phyloP scores from a whole-genome alignment of 345 rosid species.

The Pseudoturritis turrita region DNA sequence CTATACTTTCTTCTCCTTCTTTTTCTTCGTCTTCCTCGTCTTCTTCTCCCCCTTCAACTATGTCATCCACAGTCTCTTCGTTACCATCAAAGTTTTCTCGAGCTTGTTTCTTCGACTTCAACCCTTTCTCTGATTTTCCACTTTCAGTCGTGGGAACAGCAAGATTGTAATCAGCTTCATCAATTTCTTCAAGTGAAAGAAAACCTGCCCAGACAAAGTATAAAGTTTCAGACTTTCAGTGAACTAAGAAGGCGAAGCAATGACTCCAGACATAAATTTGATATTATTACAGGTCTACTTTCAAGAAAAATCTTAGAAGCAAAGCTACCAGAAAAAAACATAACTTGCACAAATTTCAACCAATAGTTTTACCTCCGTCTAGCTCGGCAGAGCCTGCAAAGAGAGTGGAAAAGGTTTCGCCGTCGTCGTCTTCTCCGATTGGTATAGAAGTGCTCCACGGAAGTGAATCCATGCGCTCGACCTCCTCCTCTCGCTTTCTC shows the following conservation, averaged over 20 bases:
- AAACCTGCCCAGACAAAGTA: conserved; percentile 46
- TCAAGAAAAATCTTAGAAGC: not conserved
- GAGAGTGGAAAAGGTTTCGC: conserved; percentile 44
- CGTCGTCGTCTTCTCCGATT: conserved; percentile 38
- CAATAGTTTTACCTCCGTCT: conserved; percentile 57
- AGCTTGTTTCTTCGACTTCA: conserved; percentile 34
- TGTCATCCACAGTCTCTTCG: conserved; percentile 28
- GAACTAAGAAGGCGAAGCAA: not conserved
- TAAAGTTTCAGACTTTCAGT: conserved; percentile 1
- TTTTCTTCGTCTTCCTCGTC: not conserved
- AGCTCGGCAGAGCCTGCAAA: conserved; percentile 59
- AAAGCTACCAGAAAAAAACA: not conserved
- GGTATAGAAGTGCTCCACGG: conserved; percentile 55
- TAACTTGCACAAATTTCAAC: not conserved
- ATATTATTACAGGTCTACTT: not conserved
- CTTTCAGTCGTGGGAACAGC: conserved; percentile 34
- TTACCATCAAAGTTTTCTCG: conserved; percentile 26
- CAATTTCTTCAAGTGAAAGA: conserved; percentile 90
- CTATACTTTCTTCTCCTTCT: not conserved
- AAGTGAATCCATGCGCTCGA: conserved; percentile 51
- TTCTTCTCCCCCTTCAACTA: conserved; percentile 13
- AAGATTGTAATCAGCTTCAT: conserved; percentile 60
- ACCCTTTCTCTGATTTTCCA: conserved; percentile 26
- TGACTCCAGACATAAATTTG: not conserved
- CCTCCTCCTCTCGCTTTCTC: conserved; percentile 34